These are phyloP conservation scores for Filosporella fistucella DNA, from an alignment of 495 filamentous ascomycete species.

Conservation along the genomic window DNA sequence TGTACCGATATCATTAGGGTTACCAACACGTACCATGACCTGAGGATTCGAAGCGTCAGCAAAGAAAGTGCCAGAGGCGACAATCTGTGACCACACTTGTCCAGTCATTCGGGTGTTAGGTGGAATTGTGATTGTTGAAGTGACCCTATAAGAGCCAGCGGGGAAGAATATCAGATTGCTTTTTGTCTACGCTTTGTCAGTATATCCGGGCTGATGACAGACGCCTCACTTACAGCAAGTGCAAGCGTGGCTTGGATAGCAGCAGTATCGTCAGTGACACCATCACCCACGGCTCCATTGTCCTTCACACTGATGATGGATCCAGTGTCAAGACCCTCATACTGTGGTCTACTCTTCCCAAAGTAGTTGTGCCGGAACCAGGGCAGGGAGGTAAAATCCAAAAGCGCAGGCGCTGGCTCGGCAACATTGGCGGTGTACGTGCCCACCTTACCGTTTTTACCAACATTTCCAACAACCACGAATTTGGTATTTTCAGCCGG, in stretches of 20 bases:
- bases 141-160: slow-evolving; percentile 43
- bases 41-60: slow-evolving; percentile 41
- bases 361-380: slow-evolving; percentile 20
- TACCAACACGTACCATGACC: slow-evolving; percentile 54
- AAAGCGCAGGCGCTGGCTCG: neutral
- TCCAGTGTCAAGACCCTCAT: slow-evolving; percentile 38
- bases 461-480: slow-evolving; percentile 8
- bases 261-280: slow-evolving; percentile 17
- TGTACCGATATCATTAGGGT: slow-evolving; percentile 42
- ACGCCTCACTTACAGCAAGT: slow-evolving; percentile 1
- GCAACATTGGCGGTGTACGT: slow-evolving; percentile 2
- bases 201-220: neutral
- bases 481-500: slow-evolving; percentile 5
- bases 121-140: slow-evolving; percentile 46
- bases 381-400: neutral
- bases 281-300: slow-evolving; percentile 19
- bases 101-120: slow-evolving; percentile 43
- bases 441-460: neutral
- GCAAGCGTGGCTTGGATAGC: slow-evolving; percentile 1
- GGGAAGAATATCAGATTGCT: slow-evolving; percentile 17
- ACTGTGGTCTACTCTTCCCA: slow-evolving; percentile 49
- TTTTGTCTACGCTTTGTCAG: slow-evolving; percentile 1
- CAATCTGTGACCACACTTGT: slow-evolving; percentile 44
- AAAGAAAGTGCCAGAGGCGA: slow-evolving; percentile 45
- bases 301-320: slow-evolving; percentile 37